Base-by-base conservation (phyloP, 106 monocot species). In the Ottelia alismoides region DNA sequence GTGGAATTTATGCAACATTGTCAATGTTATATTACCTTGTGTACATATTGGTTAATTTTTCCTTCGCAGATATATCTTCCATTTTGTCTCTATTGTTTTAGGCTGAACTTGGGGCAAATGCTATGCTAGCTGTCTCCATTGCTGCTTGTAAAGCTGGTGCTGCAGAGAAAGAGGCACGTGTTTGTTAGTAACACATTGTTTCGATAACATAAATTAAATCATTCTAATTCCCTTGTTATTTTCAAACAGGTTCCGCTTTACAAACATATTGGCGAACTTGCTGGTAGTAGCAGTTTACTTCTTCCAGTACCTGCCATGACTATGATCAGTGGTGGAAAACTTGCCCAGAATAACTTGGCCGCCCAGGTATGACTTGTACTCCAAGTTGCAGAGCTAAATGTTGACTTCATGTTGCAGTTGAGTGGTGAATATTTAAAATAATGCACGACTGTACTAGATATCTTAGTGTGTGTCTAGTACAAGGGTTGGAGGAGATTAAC, bases 141-240 rank as follows among this genome's bases (percentile, higher is more conserved):
- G 98, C 98, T 65, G 98, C 90, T 40, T 98, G 98, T 59, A 98
- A 90, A 76, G 98, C 98, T 60, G 98, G 98, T 53, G 98, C 90
- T 72, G 85, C 98, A 61, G 98, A 98, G 76, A 90, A 92, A 57
- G 92, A 92, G 78, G 92, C 61, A 60, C 47, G 47, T 1, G 3
- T 17, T 30, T 61, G 49, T 52, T 25, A 17, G 27, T 53, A 20
- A 25, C 7, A 53, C 22, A 20, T 58, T 61, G 28, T 22, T 49
- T 52, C 20, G n/a, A n/a, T n/a, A n/a, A n/a, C n/a, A n/a, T 19
- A 43, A 16, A 6, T 43, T 16, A 43, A 43, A 30, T 29, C 14
- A 26, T 49, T 47, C 22, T 47, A 63, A 17, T 14, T 50, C 48
- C 54, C 31, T 17, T 72, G 25, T 22, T 59, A 40, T 64, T 69